phyloP scores from a whole-genome alignment of 1,284 basidiomycete genomes.

The Cutaneotrichosporon mucoides region DNA sequence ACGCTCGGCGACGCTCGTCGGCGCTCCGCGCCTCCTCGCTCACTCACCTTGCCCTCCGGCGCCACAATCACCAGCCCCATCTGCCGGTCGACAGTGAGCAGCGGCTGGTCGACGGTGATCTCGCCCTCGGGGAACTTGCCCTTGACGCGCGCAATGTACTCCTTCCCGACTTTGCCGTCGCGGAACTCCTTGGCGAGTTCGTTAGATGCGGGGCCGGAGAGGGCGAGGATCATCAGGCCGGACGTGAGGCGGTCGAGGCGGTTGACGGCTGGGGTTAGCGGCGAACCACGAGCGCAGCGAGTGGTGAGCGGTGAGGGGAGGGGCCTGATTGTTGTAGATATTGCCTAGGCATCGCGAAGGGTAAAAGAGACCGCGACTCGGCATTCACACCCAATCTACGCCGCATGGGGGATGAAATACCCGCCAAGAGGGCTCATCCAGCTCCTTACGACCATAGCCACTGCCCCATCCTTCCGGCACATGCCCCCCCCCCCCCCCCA shows the following conservation, averaged over 20 bases:
- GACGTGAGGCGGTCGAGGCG: conserved; percentile 91
- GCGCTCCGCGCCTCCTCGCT: too few relatives aligned
- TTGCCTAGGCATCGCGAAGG: too few relatives aligned
- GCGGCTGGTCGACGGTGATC: conserved; percentile 75
- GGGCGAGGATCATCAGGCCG: conserved; percentile 90
- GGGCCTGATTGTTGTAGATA: too few relatives aligned
- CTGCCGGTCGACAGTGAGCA: conserved; percentile 89
- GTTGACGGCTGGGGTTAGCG: conserved; percentile 68
- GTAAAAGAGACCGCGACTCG: too few relatives aligned
- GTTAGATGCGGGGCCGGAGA: conserved; percentile 67
- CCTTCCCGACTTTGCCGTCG: conserved; percentile 74
- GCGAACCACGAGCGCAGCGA: neutral
- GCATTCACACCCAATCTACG: too few relatives aligned
- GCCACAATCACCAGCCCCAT: conserved; percentile 94
- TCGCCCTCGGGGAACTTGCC: conserved; percentile 81
- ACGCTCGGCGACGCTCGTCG: too few relatives aligned
- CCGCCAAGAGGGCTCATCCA: too few relatives aligned
- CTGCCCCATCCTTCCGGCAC: too few relatives aligned
- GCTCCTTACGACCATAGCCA: too few relatives aligned
- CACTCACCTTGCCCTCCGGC: conserved; percentile 77
- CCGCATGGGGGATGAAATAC: too few relatives aligned
- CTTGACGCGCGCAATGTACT: conserved; percentile 80
- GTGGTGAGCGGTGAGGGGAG: too few relatives aligned
- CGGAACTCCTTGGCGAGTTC: conserved; percentile 75
- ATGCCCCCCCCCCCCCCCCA: too few relatives aligned